Percentiles rank a stretch among this genome's conserved stretches.
phyloP scores from a whole-genome alignment of 257 asterid genomes.

The Solanum pennellii region DNA sequence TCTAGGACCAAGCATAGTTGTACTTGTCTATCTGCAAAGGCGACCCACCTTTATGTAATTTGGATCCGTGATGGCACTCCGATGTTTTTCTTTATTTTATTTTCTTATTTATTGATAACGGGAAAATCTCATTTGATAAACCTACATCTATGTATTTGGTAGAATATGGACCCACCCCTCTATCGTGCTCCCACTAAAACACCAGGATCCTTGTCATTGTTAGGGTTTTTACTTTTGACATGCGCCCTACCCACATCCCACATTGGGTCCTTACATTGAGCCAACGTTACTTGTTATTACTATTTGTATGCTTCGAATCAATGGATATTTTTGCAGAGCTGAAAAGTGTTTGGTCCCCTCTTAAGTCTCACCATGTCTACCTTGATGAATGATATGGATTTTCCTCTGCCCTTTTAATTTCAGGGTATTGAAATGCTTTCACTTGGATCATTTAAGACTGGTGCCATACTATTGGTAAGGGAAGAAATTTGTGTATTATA shows the following conservation, averaged over 20 bases:
- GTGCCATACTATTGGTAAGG: constrained; percentile 89
- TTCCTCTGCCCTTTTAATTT: neutral
- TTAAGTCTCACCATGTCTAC: neutral
- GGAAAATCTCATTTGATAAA: neutral
- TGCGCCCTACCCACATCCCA: neutral
- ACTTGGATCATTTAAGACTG: constrained; percentile 97
- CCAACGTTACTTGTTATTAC: neutral
- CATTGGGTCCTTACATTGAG: neutral
- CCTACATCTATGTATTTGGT: neutral
- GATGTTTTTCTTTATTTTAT: neutral
- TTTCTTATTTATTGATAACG: neutral
- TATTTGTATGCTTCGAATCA: neutral
- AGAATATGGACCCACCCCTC: neutral
- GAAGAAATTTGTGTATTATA: neutral
- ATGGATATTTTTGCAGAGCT: neutral
- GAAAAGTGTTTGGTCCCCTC: neutral
- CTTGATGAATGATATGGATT: neutral
- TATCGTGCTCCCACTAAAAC: neutral
- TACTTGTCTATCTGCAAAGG: neutral
- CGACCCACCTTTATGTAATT: neutral
- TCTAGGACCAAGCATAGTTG: neutral
- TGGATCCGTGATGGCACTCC: neutral
- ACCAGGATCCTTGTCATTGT: neutral
- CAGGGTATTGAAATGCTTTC: constrained; percentile 97
- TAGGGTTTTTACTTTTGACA: neutral